These are phyloP conservation scores for Fennellomyces sp. DNA, from an alignment of 371 early-diverging fungal genomes.

Conservation along the genomic window DNA sequence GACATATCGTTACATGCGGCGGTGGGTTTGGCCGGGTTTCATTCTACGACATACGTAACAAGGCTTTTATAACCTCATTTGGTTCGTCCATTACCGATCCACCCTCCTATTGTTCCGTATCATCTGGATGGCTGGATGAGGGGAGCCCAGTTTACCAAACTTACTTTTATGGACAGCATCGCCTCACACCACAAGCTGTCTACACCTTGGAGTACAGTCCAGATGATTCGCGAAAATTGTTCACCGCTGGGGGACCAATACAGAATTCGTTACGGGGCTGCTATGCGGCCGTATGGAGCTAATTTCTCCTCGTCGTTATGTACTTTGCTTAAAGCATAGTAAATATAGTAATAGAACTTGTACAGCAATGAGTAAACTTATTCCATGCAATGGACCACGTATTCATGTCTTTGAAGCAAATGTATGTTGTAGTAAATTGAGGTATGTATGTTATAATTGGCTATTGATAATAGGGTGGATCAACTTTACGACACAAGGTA, in stretches of 20 bases:
- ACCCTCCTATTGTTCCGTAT: not conserved
- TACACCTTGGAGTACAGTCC: slow-evolving; percentile 59
- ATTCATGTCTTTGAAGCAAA: no score
- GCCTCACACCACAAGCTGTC: slow-evolving; percentile 52
- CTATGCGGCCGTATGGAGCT: slow-evolving; percentile 47
- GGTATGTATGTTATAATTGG: no score
- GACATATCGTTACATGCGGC: slow-evolving; percentile 60
- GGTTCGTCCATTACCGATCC: not conserved
- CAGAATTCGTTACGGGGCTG: slow-evolving; percentile 60
- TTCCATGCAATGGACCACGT: no score
- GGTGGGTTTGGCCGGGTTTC: slow-evolving; percentile 51
- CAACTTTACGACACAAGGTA: not conserved
- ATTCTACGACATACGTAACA: slow-evolving; percentile 50
- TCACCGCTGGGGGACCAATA: slow-evolving; percentile 71
- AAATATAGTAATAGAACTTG: no score
- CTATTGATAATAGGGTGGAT: not conserved
- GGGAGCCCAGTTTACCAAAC: slow-evolving; percentile 1
- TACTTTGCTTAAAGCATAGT: no score
- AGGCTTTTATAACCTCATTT: slow-evolving; percentile 32
- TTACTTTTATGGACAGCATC: slow-evolving; percentile 27
- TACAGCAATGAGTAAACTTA: no score
- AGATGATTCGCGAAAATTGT: slow-evolving; percentile 40
- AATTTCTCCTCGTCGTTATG: no score
- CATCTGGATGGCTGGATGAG: slow-evolving; percentile 53
- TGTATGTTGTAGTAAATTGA: no score